Conservation (phyloP, 2,329 filamentous ascomycete genomes). For the Paracorniculantispora psalliotae region DNA sequence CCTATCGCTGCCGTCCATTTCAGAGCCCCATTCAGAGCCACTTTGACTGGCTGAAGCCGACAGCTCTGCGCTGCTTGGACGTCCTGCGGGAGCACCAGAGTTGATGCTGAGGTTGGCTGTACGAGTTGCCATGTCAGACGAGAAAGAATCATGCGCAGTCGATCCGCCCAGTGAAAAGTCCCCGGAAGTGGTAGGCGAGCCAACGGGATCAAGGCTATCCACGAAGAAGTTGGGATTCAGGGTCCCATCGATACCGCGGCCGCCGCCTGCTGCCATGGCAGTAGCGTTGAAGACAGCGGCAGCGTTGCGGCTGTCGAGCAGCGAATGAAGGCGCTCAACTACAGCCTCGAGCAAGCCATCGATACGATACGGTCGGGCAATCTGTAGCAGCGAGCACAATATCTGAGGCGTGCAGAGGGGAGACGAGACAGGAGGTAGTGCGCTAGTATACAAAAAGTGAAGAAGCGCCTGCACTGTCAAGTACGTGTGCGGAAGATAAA, state of each 20-base stretch:
- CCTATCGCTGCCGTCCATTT: slow-evolving; percentile 45
- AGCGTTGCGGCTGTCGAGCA: slow-evolving; percentile 88
- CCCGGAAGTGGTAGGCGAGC: slow-evolving; percentile 28
- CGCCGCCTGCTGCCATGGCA: slow-evolving; percentile 94
- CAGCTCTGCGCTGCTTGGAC: slow-evolving; percentile 43
- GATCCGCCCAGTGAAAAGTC: slow-evolving; percentile 31
- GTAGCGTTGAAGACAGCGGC: slow-evolving; percentile 97
- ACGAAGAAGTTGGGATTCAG: slow-evolving; percentile 61
- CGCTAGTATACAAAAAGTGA: slow-evolving; percentile 90
- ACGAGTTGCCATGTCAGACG: slow-evolving; percentile 29
- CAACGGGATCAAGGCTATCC: slow-evolving; percentile 40
- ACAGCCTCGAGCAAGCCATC: slow-evolving; percentile 90
- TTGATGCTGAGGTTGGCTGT: slow-evolving; percentile 44
- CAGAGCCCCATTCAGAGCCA: slow-evolving; percentile 53
- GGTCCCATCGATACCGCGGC: slow-evolving; percentile 69
- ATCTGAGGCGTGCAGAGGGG: slow-evolving; percentile 89
- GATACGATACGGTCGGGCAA: slow-evolving; percentile 87
- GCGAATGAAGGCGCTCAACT: slow-evolving; percentile 81
- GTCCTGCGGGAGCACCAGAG: slow-evolving; percentile 32
- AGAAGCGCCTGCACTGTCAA: slow-evolving; percentile 85
- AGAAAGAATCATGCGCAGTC: slow-evolving; percentile 24
- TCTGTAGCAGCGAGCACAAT: slow-evolving; percentile 87
- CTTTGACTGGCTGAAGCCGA: slow-evolving; percentile 48
- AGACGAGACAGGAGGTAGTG: slow-evolving; percentile 70
- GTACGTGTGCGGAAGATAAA: slow-evolving; percentile 90